Evolutionary conservation across 805 yeast species (phyloP), one percentile per base, ranked within the genome.

Genomic region (Wickerhamiella azymoides): DNA sequence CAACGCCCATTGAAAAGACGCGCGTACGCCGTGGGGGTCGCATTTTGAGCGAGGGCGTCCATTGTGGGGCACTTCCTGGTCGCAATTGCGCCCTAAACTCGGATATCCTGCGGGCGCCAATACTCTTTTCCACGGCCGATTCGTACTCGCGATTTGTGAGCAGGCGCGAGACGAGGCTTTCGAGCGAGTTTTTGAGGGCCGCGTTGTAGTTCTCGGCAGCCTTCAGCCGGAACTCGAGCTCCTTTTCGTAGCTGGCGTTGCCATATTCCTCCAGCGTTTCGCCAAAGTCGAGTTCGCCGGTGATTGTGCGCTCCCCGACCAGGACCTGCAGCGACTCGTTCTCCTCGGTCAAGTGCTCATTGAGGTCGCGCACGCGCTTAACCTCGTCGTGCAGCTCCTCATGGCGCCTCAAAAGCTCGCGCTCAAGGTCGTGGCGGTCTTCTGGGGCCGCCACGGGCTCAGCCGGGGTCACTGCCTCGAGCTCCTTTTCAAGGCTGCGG

Each of bases 351-450:
- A 62, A 54, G 3, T 63, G 2, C 72, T 92, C 1, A 62, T 71
- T 9, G 81, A 79, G 44, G 66, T 88, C 32, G 65, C 83, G 37
- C 69, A 70, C 36, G 58, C 73, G 37, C 63, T 84, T 54, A 72
- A 82, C 27, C 50, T 62, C 64, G n/a, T 50, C 49, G 32, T 50
- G 50, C 28, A 59, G 46, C 40, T 50, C 42, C 16, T 52, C 56
- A 32, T 54, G 59, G 36, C 57, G 52, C 13, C 49, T 21, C n/a
- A 54, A 43, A 36, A 62, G 55, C 40, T 62, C 67, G 24, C 50
- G 46, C 13, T 59, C 43, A 17, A 61, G 55, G 44, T 57, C 50
- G 39, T 57, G 56, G 14, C 32, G 17, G 27, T 21, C n/a, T 10
- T 14, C 28, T 7, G 21, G 26, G 2, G 39, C 43, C 7, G 36